Percentiles rank a stretch among this genome's conserved stretches.
Conservation (phyloP, 768 basidiomycete species). For the Infundibulicybe gibba region DNA sequence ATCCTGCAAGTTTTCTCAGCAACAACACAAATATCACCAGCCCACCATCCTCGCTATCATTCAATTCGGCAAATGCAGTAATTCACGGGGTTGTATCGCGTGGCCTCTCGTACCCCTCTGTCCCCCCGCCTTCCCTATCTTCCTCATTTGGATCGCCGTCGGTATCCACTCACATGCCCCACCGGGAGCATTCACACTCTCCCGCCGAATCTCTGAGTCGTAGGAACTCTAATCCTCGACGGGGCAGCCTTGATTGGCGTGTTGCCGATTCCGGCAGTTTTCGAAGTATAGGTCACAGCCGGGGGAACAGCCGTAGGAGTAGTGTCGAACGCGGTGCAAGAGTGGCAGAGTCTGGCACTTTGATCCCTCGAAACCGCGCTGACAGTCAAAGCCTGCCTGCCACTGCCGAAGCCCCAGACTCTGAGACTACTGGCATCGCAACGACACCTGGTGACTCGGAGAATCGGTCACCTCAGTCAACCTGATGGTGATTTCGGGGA, state of each 20-base stretch:
- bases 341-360: slow-evolving; percentile 64
- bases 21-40: slow-evolving; percentile 67
- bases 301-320: slow-evolving; percentile 44
- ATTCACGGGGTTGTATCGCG: slow-evolving; percentile 29
- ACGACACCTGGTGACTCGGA: slow-evolving; percentile 4
- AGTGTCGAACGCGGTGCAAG: slow-evolving; percentile 64
- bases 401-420: slow-evolving; percentile 26
- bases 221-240: slow-evolving; percentile 41
- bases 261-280: slow-evolving; percentile 28
- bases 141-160: slow-evolving; percentile 75
- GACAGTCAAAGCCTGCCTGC: slow-evolving; percentile 38
- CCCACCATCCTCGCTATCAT: slow-evolving; percentile 63
- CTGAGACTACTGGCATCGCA: slow-evolving; percentile 14
- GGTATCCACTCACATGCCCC: slow-evolving; percentile 41
- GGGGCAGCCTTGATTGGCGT: slow-evolving; percentile 30
- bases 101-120: slow-evolving; percentile 72
- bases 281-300: slow-evolving; percentile 30
- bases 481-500: neutral
- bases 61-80: slow-evolving; percentile 36
- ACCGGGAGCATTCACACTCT: slow-evolving; percentile 45
- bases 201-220: slow-evolving; percentile 54
- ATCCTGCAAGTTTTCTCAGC: slow-evolving; percentile 53
- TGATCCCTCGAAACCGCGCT: slow-evolving; percentile 47
- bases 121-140: slow-evolving; percentile 78
- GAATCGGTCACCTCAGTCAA: neutral